These are phyloP conservation scores for Entomortierella parvispora DNA, from an alignment of 192 early-diverging fungal genomes.

Conservation along the genomic window DNA sequence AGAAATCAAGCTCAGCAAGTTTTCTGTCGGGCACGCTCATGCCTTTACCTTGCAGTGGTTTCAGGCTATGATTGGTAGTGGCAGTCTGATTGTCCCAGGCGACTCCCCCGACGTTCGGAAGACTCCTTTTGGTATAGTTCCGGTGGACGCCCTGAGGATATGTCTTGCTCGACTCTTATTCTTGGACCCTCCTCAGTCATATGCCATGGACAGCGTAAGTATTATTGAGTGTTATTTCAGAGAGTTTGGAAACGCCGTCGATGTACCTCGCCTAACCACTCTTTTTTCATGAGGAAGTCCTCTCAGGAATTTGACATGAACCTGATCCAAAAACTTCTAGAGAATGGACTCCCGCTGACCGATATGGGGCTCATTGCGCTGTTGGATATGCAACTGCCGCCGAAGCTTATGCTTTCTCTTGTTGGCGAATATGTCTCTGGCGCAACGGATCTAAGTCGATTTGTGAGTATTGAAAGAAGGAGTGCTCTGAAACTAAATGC, in stretches of 20 bases:
- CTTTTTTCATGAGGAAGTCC: constrained; percentile 5
- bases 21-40: constrained; percentile 34
- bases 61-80: constrained; percentile 22
- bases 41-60: constrained; percentile 35
- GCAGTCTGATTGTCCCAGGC: not conserved
- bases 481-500: too few relatives aligned
- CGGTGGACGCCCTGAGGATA: constrained; percentile 21
- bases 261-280: too few relatives aligned
- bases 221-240: too few relatives aligned
- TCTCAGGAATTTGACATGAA: constrained; percentile 38
- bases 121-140: constrained; percentile 37
- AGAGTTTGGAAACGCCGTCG: too few relatives aligned
- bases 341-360: constrained; percentile 37
- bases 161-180: constrained; percentile 28
- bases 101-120: constrained; percentile 29
- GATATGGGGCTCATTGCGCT: constrained; percentile 28
- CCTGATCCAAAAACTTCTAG: constrained; percentile 29
- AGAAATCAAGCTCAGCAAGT: constrained; percentile 42
- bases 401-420: constrained; percentile 21
- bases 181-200: constrained; percentile 31
- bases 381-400: constrained; percentile 27
- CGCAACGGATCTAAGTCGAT: constrained; percentile 39
- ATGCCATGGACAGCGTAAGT: constrained; percentile 43
- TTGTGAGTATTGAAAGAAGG: constrained; percentile 15
- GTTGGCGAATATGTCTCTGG: constrained; percentile 32